Percentiles rank a stretch among this genome's conserved stretches.
phyloP scores from a whole-genome alignment of 2,329 filamentous ascomycete species.

The Dactylellina haptotyla region DNA sequence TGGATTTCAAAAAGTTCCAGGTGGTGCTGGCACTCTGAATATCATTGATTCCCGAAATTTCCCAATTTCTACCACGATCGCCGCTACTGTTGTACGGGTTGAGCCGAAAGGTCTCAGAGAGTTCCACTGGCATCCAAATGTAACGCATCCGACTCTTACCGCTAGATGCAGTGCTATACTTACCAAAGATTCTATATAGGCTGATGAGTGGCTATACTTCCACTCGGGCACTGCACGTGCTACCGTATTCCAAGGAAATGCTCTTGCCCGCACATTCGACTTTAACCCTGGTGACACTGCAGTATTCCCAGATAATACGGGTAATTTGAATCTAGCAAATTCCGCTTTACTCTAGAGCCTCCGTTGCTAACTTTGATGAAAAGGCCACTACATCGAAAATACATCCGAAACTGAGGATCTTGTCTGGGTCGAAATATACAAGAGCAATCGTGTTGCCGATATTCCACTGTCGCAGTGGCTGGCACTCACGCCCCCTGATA shows the following conservation, averaged over 20 bases:
- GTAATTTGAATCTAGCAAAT: not conserved
- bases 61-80: slow-evolving; percentile 73
- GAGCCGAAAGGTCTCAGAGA: slow-evolving; percentile 73
- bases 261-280: slow-evolving; percentile 73
- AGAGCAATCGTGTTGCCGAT: slow-evolving; percentile 73
- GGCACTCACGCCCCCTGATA: slow-evolving; percentile 72
- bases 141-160: slow-evolving; percentile 60
- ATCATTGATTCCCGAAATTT: slow-evolving; percentile 76
- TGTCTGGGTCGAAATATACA: slow-evolving; percentile 76
- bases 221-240: slow-evolving; percentile 71
- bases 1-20: slow-evolving; percentile 67
- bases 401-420: slow-evolving; percentile 72
- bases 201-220: slow-evolving; percentile 78
- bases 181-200: slow-evolving; percentile 61
- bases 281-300: slow-evolving; percentile 74
- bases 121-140: slow-evolving; percentile 76
- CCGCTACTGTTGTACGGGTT: slow-evolving; percentile 72
- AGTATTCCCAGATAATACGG: slow-evolving; percentile 73
- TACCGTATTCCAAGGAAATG: slow-evolving; percentile 72
- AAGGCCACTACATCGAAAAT: slow-evolving; percentile 76
- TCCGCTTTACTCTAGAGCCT: not conserved
- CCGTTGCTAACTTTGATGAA: not conserved
- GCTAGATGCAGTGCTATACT: slow-evolving; percentile 4
- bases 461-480: slow-evolving; percentile 76
- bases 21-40: slow-evolving; percentile 70